These are phyloP conservation scores for Fallopia convolvulus DNA, from an alignment of 148 eudicot species.

Conservation along the genomic window DNA sequence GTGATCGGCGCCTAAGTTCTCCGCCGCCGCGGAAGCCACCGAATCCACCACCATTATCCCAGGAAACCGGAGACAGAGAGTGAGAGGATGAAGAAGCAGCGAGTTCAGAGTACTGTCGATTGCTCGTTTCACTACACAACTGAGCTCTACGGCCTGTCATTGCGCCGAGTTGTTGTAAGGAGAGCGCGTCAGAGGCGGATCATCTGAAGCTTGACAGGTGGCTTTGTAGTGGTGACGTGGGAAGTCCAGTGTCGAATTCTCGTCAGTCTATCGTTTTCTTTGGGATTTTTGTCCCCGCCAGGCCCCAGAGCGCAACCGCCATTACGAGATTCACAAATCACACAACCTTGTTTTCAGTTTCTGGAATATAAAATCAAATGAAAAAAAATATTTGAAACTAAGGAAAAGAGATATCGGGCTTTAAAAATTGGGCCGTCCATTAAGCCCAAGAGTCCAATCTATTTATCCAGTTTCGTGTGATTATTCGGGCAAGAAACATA, in stretches of 20 bases:
- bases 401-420: no score
- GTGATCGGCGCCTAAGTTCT: conserved; percentile 28
- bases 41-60: neutral
- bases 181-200: neutral
- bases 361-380: no score
- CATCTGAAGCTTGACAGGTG: neutral
- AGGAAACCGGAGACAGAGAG: neutral
- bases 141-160: neutral
- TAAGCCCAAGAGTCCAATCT: no score
- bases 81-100: neutral
- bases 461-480: no score
- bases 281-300: no score
- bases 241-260: neutral
- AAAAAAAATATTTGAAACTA: no score
- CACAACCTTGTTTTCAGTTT: neutral
- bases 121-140: neutral
- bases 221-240: neutral
- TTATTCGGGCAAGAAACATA: no score
- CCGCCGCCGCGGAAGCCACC: neutral
- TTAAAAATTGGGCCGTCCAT: no score
- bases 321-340: neutral
- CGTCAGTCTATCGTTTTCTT: neutral
- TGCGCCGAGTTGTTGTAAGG: neutral
- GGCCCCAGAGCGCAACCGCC: neutral
- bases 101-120: neutral